These are phyloP conservation scores for Leptographium procerum DNA, from an alignment of 2,329 filamentous ascomycete species.

Conservation along the genomic window DNA sequence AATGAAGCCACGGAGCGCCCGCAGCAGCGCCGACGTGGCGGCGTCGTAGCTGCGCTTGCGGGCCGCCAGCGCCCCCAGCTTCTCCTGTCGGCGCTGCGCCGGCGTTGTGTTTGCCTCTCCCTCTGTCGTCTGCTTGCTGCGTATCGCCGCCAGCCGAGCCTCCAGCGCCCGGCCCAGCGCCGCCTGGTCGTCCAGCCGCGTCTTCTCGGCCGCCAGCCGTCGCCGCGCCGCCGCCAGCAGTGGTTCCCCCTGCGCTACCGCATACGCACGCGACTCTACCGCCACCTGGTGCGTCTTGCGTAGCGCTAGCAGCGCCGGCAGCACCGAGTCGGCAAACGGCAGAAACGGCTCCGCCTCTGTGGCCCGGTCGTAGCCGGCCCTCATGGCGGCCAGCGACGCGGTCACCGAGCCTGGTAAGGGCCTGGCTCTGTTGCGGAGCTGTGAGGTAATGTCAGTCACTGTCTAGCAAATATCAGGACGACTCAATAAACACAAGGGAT, in stretches of 20 bases:
- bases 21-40: slow-evolving; percentile 50
- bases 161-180: slow-evolving; percentile 41
- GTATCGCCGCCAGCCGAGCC: slow-evolving; percentile 47
- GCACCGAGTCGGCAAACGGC: slow-evolving; percentile 52
- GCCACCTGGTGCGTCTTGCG: slow-evolving; percentile 55
- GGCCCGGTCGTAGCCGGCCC: slow-evolving; percentile 54
- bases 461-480: too few relatives aligned
- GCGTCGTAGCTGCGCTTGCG: slow-evolving; percentile 49
- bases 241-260: slow-evolving; percentile 31
- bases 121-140: slow-evolving; percentile 35
- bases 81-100: slow-evolving; percentile 50
- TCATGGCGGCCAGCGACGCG: slow-evolving; percentile 39
- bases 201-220: slow-evolving; percentile 38
- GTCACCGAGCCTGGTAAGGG: slow-evolving; percentile 11
- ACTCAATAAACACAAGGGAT: too few relatives aligned
- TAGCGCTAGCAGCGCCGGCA: slow-evolving; percentile 62
- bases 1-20: slow-evolving; percentile 58
- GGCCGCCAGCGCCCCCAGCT: slow-evolving; percentile 46
- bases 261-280: slow-evolving; percentile 49
- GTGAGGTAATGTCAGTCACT: neutral
- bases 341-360: slow-evolving; percentile 52
- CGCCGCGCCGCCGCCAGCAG: slow-evolving; percentile 26
- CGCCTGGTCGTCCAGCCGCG: slow-evolving; percentile 41
- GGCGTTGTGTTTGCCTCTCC: too few relatives aligned
- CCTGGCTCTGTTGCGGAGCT: slow-evolving; percentile 13